Conservation (phyloP, 2,329 filamentous ascomycete species). For the Ceratocystis cacaofunesta region DNA sequence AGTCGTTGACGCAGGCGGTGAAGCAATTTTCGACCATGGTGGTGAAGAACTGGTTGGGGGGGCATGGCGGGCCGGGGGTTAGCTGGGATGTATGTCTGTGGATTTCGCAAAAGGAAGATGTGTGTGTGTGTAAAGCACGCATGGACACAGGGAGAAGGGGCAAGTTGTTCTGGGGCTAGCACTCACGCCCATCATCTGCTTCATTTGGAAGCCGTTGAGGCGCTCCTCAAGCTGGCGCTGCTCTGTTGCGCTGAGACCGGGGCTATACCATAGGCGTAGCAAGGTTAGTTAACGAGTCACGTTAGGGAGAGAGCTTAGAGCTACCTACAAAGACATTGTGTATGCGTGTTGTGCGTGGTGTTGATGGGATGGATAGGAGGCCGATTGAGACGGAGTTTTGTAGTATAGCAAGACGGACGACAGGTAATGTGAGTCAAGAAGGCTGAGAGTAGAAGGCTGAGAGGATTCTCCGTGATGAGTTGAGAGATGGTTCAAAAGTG, state of each 20-base stretch:
- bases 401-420: neutral
- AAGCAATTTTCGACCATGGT: conserved; percentile 81
- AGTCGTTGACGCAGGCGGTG: conserved; percentile 93
- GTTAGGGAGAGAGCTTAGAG: neutral
- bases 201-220: conserved; percentile 97
- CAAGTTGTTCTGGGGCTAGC: neutral
- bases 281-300: neutral
- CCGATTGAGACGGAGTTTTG: neutral
- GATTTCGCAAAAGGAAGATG: neutral
- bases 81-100: neutral
- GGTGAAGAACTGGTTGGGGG: conserved; percentile 35
- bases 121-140: neutral
- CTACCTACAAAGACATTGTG: conserved; percentile 17
- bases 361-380: neutral
- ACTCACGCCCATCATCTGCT: conserved; percentile 94
- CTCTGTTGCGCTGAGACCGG: conserved; percentile 37
- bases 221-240: conserved; percentile 85
- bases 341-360: neutral
- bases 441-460: neutral
- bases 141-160: conserved; percentile 8
- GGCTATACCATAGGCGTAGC: conserved; percentile 8
- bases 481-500: neutral
- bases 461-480: neutral
- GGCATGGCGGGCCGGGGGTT: neutral
- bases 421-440: neutral